Evolutionary conservation across 148 eudicot genomes (phyloP).

Genomic region (Chenopodium formosanum): DNA sequence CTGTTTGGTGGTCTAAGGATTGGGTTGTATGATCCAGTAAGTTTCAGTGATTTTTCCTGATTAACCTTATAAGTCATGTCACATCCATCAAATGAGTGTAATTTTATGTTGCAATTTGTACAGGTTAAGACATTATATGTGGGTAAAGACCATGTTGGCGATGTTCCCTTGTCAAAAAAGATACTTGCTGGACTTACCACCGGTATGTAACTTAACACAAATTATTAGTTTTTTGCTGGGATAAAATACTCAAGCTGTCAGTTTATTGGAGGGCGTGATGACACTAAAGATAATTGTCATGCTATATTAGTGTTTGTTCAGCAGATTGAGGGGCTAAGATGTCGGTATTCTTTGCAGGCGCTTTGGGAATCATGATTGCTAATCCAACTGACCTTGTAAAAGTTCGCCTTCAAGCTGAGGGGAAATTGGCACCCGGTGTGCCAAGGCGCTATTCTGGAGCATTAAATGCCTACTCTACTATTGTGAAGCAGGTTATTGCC

Average conservation of each 20-base stretch:
- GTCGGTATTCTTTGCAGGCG: slow-evolving; percentile 49
- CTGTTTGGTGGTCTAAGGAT: slow-evolving; percentile 91
- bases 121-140: slow-evolving; percentile 83
- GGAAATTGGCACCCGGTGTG: slow-evolving; percentile 80
- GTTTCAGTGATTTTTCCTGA: slow-evolving; percentile 27
- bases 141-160: slow-evolving; percentile 88
- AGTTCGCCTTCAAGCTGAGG: slow-evolving; percentile 98
- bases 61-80: neutral
- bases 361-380: slow-evolving; percentile 71
- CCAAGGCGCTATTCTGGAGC: slow-evolving; percentile 94
- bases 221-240: neutral
- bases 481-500: slow-evolving; percentile 62
- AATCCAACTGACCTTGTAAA: slow-evolving; percentile 98
- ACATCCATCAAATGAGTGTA: slow-evolving; percentile 1
- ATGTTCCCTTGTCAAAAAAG: slow-evolving; percentile 84
- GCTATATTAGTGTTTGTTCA: neutral
- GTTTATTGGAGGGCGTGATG: neutral
- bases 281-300: neutral
- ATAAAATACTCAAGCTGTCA: neutral
- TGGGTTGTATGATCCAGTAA: slow-evolving; percentile 92
- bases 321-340: slow-evolving; percentile 2
- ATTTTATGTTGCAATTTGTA: slow-evolving; percentile 12
- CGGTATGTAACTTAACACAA: slow-evolving; percentile 41
- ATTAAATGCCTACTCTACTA: slow-evolving; percentile 87
- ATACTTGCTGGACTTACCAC: slow-evolving; percentile 93